Percentiles rank a stretch among this genome's conserved stretches.
These are phyloP conservation scores for Botrytis hyacinthi DNA, from an alignment of 2,329 filamentous ascomycete species.

Conservation along the genomic window DNA sequence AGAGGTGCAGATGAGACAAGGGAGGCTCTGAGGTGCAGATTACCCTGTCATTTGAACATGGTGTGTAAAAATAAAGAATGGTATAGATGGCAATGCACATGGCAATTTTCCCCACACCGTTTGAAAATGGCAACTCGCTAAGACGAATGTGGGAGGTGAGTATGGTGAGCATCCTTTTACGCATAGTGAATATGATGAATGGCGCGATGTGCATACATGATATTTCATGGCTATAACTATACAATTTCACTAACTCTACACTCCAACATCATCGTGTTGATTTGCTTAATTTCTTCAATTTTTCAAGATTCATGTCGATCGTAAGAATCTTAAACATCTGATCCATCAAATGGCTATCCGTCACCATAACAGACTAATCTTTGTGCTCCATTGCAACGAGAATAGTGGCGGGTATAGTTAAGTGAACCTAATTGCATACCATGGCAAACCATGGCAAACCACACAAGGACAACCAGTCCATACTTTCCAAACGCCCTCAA, in stretches of 20 bases:
- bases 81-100: not conserved
- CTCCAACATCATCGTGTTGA: not conserved
- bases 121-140: not conserved
- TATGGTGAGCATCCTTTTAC: not conserved
- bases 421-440: not conserved
- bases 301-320: not conserved
- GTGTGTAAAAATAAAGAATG: not conserved
- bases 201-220: not conserved
- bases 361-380: not conserved
- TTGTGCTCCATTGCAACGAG: not conserved
- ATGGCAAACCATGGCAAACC: not conserved
- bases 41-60: not conserved
- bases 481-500: not conserved
- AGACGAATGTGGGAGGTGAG: not conserved
- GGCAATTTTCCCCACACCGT: not conserved
- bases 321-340: not conserved
- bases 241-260: not conserved
- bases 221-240: not conserved
- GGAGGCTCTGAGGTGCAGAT: not conserved
- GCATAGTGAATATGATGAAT: not conserved
- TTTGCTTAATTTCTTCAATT: not conserved
- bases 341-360: too few species aligned
- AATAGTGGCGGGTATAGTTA: not conserved
- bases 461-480: not conserved
- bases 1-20: not conserved